Conservation (phyloP, 805 yeast genomes). For the Candida chauliodis region DNA sequence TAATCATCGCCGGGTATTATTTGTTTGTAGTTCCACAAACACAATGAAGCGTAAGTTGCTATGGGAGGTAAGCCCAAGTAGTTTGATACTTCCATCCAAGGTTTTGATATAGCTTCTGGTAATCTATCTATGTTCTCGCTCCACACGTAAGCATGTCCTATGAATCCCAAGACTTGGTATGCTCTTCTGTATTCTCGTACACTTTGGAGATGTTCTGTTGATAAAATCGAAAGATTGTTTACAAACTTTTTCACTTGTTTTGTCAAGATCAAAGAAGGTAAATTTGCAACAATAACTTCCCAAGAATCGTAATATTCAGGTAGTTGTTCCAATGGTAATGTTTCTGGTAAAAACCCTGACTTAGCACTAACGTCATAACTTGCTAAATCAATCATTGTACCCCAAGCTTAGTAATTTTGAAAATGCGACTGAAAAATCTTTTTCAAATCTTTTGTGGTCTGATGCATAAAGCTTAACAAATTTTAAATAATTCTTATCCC, state of each 20-base stretch:
- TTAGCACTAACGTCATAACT: slow-evolving; percentile 61
- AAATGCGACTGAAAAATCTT: slow-evolving; percentile 65
- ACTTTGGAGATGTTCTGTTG: slow-evolving; percentile 41
- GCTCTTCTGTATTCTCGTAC: slow-evolving; percentile 71
- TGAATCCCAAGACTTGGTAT: slow-evolving; percentile 70
- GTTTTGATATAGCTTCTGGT: slow-evolving; percentile 68
- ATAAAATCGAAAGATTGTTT: slow-evolving; percentile 60
- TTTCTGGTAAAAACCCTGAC: slow-evolving; percentile 78
- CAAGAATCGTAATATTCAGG: slow-evolving; percentile 69
- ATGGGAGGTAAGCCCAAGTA: slow-evolving; percentile 75
- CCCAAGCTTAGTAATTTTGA: slow-evolving; percentile 75
- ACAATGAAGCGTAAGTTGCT: slow-evolving; percentile 82
- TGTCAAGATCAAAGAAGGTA: slow-evolving; percentile 74
- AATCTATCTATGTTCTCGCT: slow-evolving; percentile 58
- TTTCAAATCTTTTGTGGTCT: slow-evolving; percentile 58
- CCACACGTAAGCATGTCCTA: slow-evolving; percentile 92
- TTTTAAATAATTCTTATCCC: slow-evolving; percentile 54
- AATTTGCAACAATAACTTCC: slow-evolving; percentile 64
- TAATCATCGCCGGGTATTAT: slow-evolving; percentile 44
- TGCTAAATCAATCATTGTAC: slow-evolving; percentile 15
- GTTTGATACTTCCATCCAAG: slow-evolving; percentile 58
- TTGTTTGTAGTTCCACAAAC: slow-evolving; percentile 82
- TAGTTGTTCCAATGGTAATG: slow-evolving; percentile 57
- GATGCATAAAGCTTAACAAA: slow-evolving; percentile 68
- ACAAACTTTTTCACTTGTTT: slow-evolving; percentile 57